A percentile compares a stretch with the other conserved stretches of the same genome.
phyloP scores from a whole-genome alignment of 192 early-diverging fungal species.

The Gigaspora rosea region DNA sequence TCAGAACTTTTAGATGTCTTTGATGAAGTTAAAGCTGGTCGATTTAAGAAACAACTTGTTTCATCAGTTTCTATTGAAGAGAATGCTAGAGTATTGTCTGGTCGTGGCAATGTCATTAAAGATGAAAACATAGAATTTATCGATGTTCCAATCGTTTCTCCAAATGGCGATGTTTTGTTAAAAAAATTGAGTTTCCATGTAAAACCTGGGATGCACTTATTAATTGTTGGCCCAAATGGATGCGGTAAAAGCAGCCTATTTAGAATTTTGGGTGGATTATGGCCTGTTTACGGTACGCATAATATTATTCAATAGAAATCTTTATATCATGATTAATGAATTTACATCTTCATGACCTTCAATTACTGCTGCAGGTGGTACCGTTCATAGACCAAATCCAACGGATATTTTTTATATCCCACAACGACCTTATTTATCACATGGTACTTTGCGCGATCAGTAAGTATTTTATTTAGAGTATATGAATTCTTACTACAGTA shows the following conservation, averaged over 20 bases:
- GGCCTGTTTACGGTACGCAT: conserved; percentile 86
- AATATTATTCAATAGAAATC: background rate
- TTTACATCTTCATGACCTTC: background rate
- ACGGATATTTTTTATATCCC: conserved; percentile 97
- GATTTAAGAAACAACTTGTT: conserved; percentile 74
- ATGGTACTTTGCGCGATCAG: conserved; percentile 95
- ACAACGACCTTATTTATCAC: conserved; percentile 94
- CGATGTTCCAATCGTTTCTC: conserved; percentile 92
- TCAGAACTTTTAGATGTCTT: conserved; percentile 83
- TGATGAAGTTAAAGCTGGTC: conserved; percentile 81
- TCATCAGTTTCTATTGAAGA: conserved; percentile 55
- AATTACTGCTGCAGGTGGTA: conserved; percentile 52
- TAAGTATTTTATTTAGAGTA: conserved; percentile 34
- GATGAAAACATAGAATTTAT: conserved; percentile 85
- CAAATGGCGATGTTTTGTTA: conserved; percentile 92
- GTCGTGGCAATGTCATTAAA: conserved; percentile 69
- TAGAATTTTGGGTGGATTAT: conserved; percentile 93
- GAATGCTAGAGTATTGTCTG: conserved; percentile 57
- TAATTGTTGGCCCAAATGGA: conserved; percentile 95
- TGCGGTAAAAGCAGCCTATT: conserved; percentile 94
- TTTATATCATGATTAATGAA: background rate
- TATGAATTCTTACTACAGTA: background rate
- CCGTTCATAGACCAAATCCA: conserved; percentile 70
- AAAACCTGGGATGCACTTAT: conserved; percentile 85
- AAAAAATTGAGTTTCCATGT: conserved; percentile 85